Percentiles rank a stretch among this genome's conserved stretches.
These are phyloP conservation scores for Tillandsia fasciculata DNA, from an alignment of 176 grass and related monocot species.

Conservation along the genomic window DNA sequence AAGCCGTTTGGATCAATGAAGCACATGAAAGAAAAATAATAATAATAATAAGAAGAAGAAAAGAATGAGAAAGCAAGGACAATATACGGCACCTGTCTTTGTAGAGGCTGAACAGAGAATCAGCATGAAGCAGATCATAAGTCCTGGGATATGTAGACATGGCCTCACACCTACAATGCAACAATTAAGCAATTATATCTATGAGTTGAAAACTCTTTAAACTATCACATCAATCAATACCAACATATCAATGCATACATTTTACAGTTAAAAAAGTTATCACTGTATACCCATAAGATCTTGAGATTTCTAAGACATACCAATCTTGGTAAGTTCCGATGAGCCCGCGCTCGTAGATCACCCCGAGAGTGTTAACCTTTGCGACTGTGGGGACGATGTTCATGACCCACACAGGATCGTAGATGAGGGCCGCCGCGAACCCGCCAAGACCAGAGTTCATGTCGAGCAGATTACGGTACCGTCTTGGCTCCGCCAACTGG, in stretches of 20 bases:
- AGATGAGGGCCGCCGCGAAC: slow-evolving; percentile 9
- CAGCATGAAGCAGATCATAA: slow-evolving; percentile 26
- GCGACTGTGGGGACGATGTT: slow-evolving; percentile 12
- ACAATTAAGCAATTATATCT: no score
- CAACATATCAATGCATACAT: neutral
- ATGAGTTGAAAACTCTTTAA: neutral
- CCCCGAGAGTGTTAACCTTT: slow-evolving; percentile 11
- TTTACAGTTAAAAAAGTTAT: neutral
- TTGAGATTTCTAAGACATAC: neutral
- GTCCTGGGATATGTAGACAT: slow-evolving; percentile 30
- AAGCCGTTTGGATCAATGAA: neutral
- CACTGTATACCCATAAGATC: neutral
- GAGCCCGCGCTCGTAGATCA: slow-evolving; percentile 27
- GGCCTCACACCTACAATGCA: slow-evolving; percentile 21
- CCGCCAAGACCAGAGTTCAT: slow-evolving; percentile 21
- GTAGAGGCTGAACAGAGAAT: slow-evolving; percentile 17
- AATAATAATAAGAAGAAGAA: neutral
- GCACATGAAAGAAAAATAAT: neutral
- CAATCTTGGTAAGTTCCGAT: slow-evolving; percentile 35
- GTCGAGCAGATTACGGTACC: slow-evolving; percentile 21
- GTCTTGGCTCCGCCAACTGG: neutral
- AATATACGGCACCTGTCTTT: slow-evolving; percentile 14
- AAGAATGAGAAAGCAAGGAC: neutral
- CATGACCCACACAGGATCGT: slow-evolving; percentile 28
- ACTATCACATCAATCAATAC: neutral